phyloP scores from a whole-genome alignment of 495 filamentous ascomycete species.

The Amorphotheca resinae region DNA sequence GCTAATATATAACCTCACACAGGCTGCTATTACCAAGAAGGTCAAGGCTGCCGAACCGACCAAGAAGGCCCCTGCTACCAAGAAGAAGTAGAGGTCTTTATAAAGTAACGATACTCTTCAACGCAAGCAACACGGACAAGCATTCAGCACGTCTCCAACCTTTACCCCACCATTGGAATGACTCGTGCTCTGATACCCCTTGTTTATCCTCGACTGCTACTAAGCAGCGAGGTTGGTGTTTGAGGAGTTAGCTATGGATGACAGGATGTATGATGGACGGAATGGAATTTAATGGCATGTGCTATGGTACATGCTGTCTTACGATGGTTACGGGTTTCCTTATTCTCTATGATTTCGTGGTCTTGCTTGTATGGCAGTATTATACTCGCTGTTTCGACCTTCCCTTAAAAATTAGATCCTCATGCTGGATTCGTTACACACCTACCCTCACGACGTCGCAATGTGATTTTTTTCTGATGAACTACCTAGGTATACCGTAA shows the following conservation, averaged over 20 bases:
- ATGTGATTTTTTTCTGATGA: no score
- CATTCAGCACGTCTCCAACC: conserved; percentile 10
- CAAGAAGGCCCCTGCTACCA: conserved; percentile 16
- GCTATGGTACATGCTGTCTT: conserved; percentile 11
- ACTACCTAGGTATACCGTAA: no score
- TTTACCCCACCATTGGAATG: conserved; percentile 12
- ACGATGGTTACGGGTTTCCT: conserved; percentile 4
- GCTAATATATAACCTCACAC: not conserved
- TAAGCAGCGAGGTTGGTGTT: conserved; percentile 17
- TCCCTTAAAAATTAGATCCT: conserved; percentile 10
- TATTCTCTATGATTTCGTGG: conserved; percentile 1
- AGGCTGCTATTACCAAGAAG: conserved; percentile 29
- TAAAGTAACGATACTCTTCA: conserved; percentile 12
- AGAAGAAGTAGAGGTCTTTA: conserved; percentile 15
- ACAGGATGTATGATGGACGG: not conserved
- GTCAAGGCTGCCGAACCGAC: conserved; percentile 24
- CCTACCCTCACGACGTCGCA: no score
- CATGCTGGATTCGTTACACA: conserved; percentile 12
- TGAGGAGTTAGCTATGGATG: conserved; percentile 16
- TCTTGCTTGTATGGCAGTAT: conserved; percentile 1
- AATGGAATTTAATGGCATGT: conserved; percentile 12
- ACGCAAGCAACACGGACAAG: conserved; percentile 6
- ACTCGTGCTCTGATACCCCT: conserved; percentile 16
- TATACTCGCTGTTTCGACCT: conserved; percentile 9
- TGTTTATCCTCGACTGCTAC: conserved; percentile 11